Percentiles rank a stretch among this genome's conserved stretches.
phyloP scores from a whole-genome alignment of 1,284 basidiomycete genomes.

The Cerrena zonata region DNA sequence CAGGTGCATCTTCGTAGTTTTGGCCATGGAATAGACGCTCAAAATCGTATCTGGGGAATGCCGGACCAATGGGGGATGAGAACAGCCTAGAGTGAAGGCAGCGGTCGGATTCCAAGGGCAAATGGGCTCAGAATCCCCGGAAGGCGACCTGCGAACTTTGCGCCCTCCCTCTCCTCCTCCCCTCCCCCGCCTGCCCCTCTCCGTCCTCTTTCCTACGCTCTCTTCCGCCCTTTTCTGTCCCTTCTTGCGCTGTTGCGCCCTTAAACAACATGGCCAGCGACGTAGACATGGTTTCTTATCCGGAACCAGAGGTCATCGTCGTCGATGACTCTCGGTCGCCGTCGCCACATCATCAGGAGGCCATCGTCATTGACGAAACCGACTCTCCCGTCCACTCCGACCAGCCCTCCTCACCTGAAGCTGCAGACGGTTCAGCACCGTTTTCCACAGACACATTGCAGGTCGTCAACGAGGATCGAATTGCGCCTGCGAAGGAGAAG shows the following conservation, averaged over 20 bases:
- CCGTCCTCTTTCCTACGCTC: constrained; percentile 6
- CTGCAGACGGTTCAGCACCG: constrained; percentile 7
- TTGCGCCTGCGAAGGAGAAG: constrained; percentile 11
- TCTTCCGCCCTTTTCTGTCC: constrained; percentile 16
- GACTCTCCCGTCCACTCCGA: constrained; percentile 8
- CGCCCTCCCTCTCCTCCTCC: constrained; percentile 1
- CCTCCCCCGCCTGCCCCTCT: constrained; percentile 1
- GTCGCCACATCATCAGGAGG: constrained; percentile 24
- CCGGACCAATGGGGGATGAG: constrained; percentile 27
- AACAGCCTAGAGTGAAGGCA: constrained; percentile 15
- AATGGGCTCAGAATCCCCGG: constrained; percentile 8
- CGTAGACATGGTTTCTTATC: constrained; percentile 15
- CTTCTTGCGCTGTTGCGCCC: constrained; percentile 19
- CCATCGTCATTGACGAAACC: constrained; percentile 22
- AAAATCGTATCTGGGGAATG: constrained; percentile 29
- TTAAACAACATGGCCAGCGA: constrained; percentile 15
- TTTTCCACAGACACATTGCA: constrained; percentile 8
- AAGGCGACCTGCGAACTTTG: not conserved
- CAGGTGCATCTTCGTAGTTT: not conserved
- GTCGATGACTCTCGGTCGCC: constrained; percentile 16
- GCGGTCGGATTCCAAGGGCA: constrained; percentile 6
- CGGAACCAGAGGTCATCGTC: constrained; percentile 6
- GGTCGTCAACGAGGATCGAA: constrained; percentile 9
- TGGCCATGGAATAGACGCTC: constrained; percentile 5
- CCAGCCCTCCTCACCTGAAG: constrained; percentile 11